Evolutionary conservation across 2,329 filamentous ascomycete species (phyloP).

Genomic region (Eutypa lata): DNA sequence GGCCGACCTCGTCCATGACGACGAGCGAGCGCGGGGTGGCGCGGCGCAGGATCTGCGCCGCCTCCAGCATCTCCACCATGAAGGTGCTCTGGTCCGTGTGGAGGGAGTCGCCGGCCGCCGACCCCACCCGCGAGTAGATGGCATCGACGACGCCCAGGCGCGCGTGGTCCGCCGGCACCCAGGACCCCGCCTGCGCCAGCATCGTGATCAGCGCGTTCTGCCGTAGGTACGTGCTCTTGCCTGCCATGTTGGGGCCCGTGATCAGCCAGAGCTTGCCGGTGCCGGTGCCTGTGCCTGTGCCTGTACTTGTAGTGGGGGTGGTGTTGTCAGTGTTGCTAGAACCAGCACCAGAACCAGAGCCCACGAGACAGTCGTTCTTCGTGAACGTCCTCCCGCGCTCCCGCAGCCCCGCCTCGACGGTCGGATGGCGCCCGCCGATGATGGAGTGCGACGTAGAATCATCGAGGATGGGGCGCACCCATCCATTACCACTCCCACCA

Average conservation of each 20-base stretch:
- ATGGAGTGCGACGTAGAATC: conserved; percentile 61
- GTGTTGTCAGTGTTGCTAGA: conserved; percentile 54
- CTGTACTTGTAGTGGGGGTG: conserved; percentile 64
- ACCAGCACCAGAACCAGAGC: conserved; percentile 45
- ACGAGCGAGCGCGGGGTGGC: conserved; percentile 85
- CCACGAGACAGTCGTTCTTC: conserved; percentile 80
- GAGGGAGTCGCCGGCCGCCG: conserved; percentile 83
- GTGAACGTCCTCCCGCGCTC: conserved; percentile 80
- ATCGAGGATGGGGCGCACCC: conserved; percentile 72
- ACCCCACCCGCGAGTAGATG: conserved; percentile 89
- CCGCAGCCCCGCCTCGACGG: conserved; percentile 79
- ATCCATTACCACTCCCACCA: conserved; percentile 29
- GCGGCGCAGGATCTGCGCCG: conserved; percentile 80
- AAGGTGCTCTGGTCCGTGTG: conserved; percentile 95
- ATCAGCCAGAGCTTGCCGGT: conserved; percentile 63
- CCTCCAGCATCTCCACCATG: conserved; percentile 99
- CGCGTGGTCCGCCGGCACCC: conserved; percentile 84
- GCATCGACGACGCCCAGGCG: conserved; percentile 91
- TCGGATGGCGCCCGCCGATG: conserved; percentile 84
- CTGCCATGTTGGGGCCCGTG: conserved; percentile 95
- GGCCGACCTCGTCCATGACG: conserved; percentile 97
- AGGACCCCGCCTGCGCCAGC: conserved; percentile 87
- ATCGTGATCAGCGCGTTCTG: conserved; percentile 95
- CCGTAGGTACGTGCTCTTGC: conserved; percentile 92
- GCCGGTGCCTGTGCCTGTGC: no score